Conservation (phyloP, 2,329 filamentous ascomycete genomes). For the Talaromyces sp. region DNA sequence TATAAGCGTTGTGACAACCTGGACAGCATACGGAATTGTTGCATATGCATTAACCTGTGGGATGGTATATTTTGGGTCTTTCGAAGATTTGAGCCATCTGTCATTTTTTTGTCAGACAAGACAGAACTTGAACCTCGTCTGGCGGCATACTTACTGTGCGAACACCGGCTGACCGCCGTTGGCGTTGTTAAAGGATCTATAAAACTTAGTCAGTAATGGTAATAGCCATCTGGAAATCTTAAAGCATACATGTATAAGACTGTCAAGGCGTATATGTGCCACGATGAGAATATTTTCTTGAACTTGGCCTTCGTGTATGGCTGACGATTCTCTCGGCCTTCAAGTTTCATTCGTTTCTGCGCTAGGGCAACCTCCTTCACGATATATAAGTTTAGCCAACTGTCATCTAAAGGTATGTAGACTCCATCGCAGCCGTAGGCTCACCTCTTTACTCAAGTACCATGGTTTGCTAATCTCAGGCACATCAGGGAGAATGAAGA, state of each 20-base stretch:
- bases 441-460: constrained; percentile 41
- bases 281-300: constrained; percentile 56
- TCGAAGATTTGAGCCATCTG: constrained; percentile 38
- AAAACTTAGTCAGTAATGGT: neutral
- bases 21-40: constrained; percentile 53
- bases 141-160: constrained; percentile 32
- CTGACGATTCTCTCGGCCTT: constrained; percentile 42
- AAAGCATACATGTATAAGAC: constrained; percentile 50
- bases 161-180: constrained; percentile 53
- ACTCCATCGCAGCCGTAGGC: neutral
- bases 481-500: constrained; percentile 47
- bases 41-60: constrained; percentile 51
- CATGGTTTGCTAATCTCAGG: constrained; percentile 48
- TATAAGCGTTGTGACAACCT: constrained; percentile 55
- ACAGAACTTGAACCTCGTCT: too few species aligned
- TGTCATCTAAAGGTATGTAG: neutral
- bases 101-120: neutral
- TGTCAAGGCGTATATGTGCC: constrained; percentile 59
- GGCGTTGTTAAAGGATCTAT: constrained; percentile 57
- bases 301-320: constrained; percentile 51
- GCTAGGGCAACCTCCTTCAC: constrained; percentile 42
- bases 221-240: too few species aligned
- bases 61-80: constrained; percentile 42
- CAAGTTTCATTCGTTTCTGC: constrained; percentile 47
- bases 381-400: neutral